Conservation (phyloP, 805 yeast species). For the Zygotorulaspora sp. region DNA sequence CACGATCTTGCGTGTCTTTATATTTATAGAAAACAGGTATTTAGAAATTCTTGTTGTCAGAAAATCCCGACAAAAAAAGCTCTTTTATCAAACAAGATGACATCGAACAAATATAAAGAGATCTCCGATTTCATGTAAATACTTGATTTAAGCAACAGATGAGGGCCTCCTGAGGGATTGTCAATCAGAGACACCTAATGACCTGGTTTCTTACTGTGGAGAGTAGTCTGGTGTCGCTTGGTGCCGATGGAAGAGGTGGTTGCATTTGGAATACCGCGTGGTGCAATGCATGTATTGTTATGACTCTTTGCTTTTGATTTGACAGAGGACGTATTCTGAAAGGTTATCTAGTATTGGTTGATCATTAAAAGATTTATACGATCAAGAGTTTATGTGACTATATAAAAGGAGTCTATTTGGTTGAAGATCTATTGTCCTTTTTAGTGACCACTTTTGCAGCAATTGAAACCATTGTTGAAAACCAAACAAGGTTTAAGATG, state of each 20-base stretch:
- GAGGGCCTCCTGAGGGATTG: background rate
- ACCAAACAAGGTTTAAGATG: conserved; percentile 71
- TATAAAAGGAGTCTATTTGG: conserved; percentile 1
- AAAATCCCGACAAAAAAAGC: background rate
- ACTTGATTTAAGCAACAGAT: background rate
- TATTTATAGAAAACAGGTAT: conserved; percentile 2
- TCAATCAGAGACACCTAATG: background rate
- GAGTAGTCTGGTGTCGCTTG: background rate
- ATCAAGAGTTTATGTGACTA: conserved; percentile 1
- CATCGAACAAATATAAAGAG: background rate
- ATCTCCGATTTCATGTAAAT: conserved; percentile 1
- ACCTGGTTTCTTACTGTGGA: conserved; percentile 1
- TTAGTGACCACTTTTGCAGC: conserved; percentile 40
- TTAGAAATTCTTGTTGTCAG: background rate
- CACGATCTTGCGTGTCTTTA: too few relatives aligned
- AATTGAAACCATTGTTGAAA: conserved; percentile 65
- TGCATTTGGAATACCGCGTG: background rate
- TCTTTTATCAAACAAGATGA: background rate
- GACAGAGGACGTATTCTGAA: too few relatives aligned
- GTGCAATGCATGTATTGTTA: too few relatives aligned
- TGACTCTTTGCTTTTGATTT: too few relatives aligned
- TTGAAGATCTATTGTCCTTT: background rate
- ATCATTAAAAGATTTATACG: background rate
- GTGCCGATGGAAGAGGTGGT: background rate
- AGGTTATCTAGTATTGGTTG: too few relatives aligned